Base-by-base conservation (phyloP, 2,329 filamentous ascomycete genomes). In the Aspergillus sp. region DNA sequence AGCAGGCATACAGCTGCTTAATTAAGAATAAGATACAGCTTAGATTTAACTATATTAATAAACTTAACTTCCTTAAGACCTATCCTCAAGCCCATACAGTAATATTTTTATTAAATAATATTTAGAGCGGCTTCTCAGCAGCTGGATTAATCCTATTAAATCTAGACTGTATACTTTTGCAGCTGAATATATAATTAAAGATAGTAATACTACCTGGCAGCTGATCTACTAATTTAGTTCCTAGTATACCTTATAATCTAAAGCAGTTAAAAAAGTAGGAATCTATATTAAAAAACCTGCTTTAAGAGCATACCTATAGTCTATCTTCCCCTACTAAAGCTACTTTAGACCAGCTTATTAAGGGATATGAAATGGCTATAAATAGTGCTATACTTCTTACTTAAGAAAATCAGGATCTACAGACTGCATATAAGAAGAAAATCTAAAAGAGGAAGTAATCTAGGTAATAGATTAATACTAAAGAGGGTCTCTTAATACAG, bases 301-400 rank as follows among this genome's bases (percentile, higher is more conserved):
- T n/a, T n/a, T n/a, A n/a, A n/a, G n/a, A n/a, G n/a, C n/a, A n/a
- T n/a, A n/a, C n/a, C n/a, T n/a, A n/a, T n/a, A n/a, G n/a, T n/a
- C n/a, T n/a, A n/a, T n/a, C n/a, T n/a, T n/a, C n/a, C n/a, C n/a
- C n/a, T n/a, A n/a, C n/a, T n/a, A n/a, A n/a, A 7, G 2, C 27
- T 31, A 37, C 37, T 7, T 19, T 41, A 38, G 19, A 37, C 13
- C 39, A 51, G 36, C 37, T 51, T 42, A 40, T 54, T 31, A 53
- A 53, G 42, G 48, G 45, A 12, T 45, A 33, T 47, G 33, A 51
- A 36, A 44, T 48, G 27, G 45, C 43, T 29, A 48, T 50, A 35
- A 42, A 49, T 37, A 39, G 31, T 13, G 40, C 37, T 19, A 37
- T 49, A 32, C 32, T 52, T 40, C 34, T 52, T 27, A 41, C 44